Evolutionary conservation across 352 stramenopile species (phyloP).

Genomic region (Pythium sp.): DNA sequence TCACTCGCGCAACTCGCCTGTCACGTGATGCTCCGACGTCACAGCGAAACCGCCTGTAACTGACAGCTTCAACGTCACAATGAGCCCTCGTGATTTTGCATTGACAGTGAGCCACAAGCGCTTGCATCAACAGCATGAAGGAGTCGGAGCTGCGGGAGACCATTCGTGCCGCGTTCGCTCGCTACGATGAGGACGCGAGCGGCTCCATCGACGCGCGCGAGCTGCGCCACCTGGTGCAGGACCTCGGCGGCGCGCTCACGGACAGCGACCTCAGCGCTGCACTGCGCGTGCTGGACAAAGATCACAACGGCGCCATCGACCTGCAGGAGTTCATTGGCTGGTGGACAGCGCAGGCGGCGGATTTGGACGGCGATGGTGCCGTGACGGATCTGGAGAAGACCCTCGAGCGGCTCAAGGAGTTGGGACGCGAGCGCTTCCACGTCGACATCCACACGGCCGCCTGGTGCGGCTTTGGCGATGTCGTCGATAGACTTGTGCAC

Average conservation of each 20-base stretch:
- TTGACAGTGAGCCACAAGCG: not conserved
- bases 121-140: slow-evolving; percentile 1
- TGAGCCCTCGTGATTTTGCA: not conserved
- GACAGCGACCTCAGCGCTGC: slow-evolving; percentile 36
- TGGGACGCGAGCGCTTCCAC: slow-evolving; percentile 51
- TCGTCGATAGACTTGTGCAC: slow-evolving; percentile 42
- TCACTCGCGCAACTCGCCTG: not conserved
- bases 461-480: slow-evolving; percentile 46
- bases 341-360: slow-evolving; percentile 38
- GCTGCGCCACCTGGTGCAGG: slow-evolving; percentile 43
- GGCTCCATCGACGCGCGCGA: slow-evolving; percentile 51
- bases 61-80: not conserved
- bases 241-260: slow-evolving; percentile 55
- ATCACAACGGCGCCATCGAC: slow-evolving; percentile 55
- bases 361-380: slow-evolving; percentile 39
- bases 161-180: slow-evolving; percentile 46
- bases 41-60: slow-evolving; percentile 2
- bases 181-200: slow-evolving; percentile 58
- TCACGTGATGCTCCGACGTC: not conserved
- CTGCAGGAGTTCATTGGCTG: slow-evolving; percentile 54
- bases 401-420: slow-evolving; percentile 48
- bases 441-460: slow-evolving; percentile 68
- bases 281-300: slow-evolving; percentile 43
- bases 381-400: slow-evolving; percentile 44
- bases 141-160: slow-evolving; percentile 51